Evolutionary conservation across 306 rosid genomes (phyloP), one percentile per base, ranked within the genome.

Genomic region (Quercus rubra): DNA sequence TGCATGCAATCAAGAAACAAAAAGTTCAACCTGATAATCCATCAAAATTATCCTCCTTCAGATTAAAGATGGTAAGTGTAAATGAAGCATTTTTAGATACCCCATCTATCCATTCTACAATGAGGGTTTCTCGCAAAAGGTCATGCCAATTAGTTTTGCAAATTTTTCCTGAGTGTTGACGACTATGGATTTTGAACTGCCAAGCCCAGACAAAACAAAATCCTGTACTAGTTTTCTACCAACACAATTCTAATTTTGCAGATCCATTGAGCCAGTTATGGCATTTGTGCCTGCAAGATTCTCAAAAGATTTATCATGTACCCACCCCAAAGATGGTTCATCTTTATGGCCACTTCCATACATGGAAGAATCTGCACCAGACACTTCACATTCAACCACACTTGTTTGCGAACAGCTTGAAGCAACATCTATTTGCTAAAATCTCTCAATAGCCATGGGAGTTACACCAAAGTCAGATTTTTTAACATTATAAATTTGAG

Each of bases 1-100:
- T 59, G 76, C 30, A 77, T 35, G 55, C 33, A 63, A 77, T 70
- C 70, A 56, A 78, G 55, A 55, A 74, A 83, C 74, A 58, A 43
- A 94, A 84, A 59, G 38, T 81, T 59, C 71, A 74, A 92, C 97
- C 94, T 92, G 89, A 62, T 72, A 73, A 63, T 80, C 84, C 88
- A 69, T 83, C 84, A 74, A 11, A 55, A 70, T 74, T 70, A 61
- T 83, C 82, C 77, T 79, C 77, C 18, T 74, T 85, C 75, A 74
- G 31, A 80, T 80, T 51, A 59, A 83, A 79, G 75, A 71, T 63
- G 33, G 76, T 30, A 75, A 83, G 84, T 74, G 58, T 61, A 64
- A 67, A 74, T 17, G 79, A 62, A 83, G 69, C 8, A 55, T 78
- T 83, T 72, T 78, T 73, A 71, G 83, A 80, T 55, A 59, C 75